Percentiles rank a stretch among this genome's conserved stretches.
Evolutionary conservation across 2,329 filamentous ascomycete species (phyloP).

Genomic region (Phialophora chinensis): DNA sequence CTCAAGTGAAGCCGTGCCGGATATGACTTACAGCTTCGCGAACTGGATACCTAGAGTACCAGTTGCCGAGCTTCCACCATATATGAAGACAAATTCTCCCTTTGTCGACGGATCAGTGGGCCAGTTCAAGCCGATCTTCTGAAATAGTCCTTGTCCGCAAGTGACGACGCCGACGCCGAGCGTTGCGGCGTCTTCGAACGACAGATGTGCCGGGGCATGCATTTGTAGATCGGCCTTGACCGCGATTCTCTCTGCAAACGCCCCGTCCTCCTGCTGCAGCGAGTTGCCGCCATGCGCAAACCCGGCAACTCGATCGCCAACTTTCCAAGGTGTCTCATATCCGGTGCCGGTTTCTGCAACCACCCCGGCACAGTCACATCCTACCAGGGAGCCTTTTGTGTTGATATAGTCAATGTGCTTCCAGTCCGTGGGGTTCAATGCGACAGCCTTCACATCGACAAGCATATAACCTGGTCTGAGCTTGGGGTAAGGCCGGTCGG

Average conservation of each 20-base stretch:
- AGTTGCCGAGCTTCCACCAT: slow-evolving; percentile 50
- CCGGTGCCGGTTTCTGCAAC: slow-evolving; percentile 40
- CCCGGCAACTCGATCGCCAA: slow-evolving; percentile 50
- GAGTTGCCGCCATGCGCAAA: slow-evolving; percentile 45
- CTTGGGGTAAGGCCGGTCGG: slow-evolving; percentile 49
- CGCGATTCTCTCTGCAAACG: slow-evolving; percentile 47
- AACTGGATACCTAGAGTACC: slow-evolving; percentile 50
- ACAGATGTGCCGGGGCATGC: slow-evolving; percentile 43
- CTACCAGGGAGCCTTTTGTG: slow-evolving; percentile 49
- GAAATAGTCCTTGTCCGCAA: slow-evolving; percentile 53
- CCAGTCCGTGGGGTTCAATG: slow-evolving; percentile 65
- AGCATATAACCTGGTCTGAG: slow-evolving; percentile 58
- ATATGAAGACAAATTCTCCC: slow-evolving; percentile 45
- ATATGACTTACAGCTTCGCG: slow-evolving; percentile 45
- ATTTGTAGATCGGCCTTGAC: slow-evolving; percentile 43
- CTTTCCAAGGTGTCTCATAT: slow-evolving; percentile 47
- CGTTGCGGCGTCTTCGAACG: slow-evolving; percentile 44
- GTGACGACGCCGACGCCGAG: slow-evolving; percentile 43
- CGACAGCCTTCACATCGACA: slow-evolving; percentile 59
- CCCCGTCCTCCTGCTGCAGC: slow-evolving; percentile 42
- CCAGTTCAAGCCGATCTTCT: slow-evolving; percentile 37
- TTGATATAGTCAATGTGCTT: slow-evolving; percentile 51
- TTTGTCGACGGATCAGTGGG: slow-evolving; percentile 41
- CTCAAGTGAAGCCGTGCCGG: neutral
- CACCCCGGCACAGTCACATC: slow-evolving; percentile 46